phyloP scores from a whole-genome alignment of 2,329 filamentous ascomycete genomes.

The Colletotrichum shisoi region DNA sequence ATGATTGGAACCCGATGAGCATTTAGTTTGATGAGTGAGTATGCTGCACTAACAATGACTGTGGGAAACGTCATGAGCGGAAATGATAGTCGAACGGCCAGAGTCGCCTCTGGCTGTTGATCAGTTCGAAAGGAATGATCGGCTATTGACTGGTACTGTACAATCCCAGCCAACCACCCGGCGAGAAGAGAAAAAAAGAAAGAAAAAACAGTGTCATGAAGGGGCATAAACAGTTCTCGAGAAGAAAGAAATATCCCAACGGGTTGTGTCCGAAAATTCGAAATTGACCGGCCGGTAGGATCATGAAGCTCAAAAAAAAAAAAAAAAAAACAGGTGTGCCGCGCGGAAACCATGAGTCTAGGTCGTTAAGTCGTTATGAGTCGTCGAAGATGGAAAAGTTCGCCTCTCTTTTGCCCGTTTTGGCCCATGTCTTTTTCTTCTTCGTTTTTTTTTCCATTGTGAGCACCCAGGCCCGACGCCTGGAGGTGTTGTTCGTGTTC shows the following conservation, averaged over 20 bases:
- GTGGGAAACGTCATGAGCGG: conserved; percentile 3
- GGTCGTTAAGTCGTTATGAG: conserved; percentile 41
- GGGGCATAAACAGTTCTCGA: background rate
- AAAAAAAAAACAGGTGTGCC: conserved; percentile 35
- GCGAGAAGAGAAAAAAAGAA: background rate
- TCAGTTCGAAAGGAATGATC: conserved; percentile 17
- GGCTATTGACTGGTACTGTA: conserved; percentile 36
- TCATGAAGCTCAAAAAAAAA: conserved; percentile 24
- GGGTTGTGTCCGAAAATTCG: conserved; percentile 21
- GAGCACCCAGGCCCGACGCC: background rate
- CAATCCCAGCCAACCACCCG: conserved; percentile 36
- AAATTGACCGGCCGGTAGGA: conserved; percentile 37
- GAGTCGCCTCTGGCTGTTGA: conserved; percentile 32
- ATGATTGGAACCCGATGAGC: background rate
- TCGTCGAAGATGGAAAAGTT: conserved; percentile 42
- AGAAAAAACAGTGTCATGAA: background rate
- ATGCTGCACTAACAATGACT: background rate
- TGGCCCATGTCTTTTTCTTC: background rate
- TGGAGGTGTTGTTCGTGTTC: background rate
- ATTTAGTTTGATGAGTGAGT: too few relatives aligned
- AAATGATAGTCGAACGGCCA: conserved; percentile 28
- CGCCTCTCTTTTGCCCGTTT: conserved; percentile 38
- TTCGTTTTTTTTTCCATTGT: background rate
- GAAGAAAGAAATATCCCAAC: conserved; percentile 29
- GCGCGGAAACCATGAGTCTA: conserved; percentile 40